Evolutionary conservation across 2,329 filamentous ascomycete genomes (phyloP).

Genomic region (Penicillium vulpinum): DNA sequence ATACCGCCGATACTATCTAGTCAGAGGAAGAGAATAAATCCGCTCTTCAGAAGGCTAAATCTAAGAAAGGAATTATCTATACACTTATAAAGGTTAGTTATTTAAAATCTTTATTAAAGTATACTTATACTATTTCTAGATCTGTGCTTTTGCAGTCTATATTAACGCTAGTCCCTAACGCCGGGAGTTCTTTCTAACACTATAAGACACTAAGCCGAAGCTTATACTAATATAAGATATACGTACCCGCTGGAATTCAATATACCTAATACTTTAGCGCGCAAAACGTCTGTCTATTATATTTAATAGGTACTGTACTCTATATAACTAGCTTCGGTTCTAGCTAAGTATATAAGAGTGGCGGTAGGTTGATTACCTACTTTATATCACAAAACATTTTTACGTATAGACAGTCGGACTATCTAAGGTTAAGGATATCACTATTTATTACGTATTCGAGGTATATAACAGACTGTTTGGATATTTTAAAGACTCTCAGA

Average conservation of each 20-base stretch:
- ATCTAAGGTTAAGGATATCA: background rate
- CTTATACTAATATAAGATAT: background rate
- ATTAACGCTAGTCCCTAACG: background rate
- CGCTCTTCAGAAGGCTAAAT: too few species aligned
- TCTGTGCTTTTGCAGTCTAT: background rate
- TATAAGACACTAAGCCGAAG: background rate
- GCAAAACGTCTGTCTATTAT: too few species aligned
- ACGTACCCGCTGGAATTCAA: background rate
- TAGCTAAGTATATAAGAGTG: background rate
- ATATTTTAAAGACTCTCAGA: too few species aligned
- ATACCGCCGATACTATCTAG: too few species aligned
- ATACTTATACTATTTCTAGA: background rate
- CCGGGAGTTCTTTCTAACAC: background rate
- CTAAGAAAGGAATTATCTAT: background rate
- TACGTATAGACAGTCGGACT: background rate
- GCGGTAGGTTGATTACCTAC: too few species aligned
- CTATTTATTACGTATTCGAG: background rate
- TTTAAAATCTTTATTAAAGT: too few species aligned
- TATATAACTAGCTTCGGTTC: too few species aligned
- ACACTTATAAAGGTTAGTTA: too few species aligned
- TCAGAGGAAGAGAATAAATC: too few species aligned
- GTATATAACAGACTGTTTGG: constrained; percentile 5
- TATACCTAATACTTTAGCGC: too few species aligned
- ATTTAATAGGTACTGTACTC: too few species aligned
- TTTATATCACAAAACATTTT: too few species aligned